Percentiles rank a stretch among this genome's conserved stretches.
These are phyloP conservation scores for Camelina laxa DNA, from an alignment of 345 rosid genomes.

Conservation along the genomic window DNA sequence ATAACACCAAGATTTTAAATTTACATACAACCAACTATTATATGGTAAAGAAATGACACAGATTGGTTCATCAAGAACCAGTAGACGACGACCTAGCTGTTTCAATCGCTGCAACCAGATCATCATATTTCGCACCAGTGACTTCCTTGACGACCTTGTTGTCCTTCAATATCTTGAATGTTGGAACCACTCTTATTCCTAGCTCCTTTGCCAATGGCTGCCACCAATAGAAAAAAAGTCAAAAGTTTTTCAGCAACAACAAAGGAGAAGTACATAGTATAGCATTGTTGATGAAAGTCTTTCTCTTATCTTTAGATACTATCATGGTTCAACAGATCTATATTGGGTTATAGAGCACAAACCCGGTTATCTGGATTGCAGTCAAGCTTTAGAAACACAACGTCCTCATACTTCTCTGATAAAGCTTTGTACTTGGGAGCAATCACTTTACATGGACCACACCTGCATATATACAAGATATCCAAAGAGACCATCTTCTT, in stretches of 20 bases:
- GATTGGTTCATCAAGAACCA: conserved; percentile 26
- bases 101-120: conserved; percentile 73
- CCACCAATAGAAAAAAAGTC: conserved; percentile 35
- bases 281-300: not conserved
- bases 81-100: conserved; percentile 58
- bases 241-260: not conserved
- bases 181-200: conserved; percentile 92
- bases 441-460: conserved; percentile 97
- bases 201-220: conserved; percentile 96
- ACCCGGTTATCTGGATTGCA: conserved; percentile 96
- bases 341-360: not conserved
- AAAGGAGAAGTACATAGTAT: not conserved
- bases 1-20: conserved; percentile 28
- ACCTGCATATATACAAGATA: conserved; percentile 50
- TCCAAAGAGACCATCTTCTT: not conserved
- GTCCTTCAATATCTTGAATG: conserved; percentile 86
- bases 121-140: conserved; percentile 82
- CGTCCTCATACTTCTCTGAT: conserved; percentile 81
- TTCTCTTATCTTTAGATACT: not conserved
- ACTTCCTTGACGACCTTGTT: conserved; percentile 78
- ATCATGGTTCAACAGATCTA: not conserved
- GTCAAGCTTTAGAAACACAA: conserved; percentile 88
- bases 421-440: conserved; percentile 83
- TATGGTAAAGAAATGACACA: no score
- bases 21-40: conserved; percentile 11